These are phyloP conservation scores for Spinellus fusiger DNA, from an alignment of 192 early-diverging fungal genomes.

Conservation along the genomic window DNA sequence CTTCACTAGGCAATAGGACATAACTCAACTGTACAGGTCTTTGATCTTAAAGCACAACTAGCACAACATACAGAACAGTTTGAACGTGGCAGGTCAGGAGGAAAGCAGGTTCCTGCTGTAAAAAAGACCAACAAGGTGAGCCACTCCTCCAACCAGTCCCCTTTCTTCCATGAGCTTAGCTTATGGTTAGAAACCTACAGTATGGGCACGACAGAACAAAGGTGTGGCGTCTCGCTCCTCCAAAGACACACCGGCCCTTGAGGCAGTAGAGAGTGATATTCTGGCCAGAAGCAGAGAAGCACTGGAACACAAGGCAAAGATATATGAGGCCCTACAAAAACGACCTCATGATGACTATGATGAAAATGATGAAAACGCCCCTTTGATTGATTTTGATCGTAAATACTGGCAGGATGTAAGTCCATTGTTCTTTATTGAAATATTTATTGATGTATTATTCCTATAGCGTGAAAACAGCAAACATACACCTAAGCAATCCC, in stretches of 20 bases:
- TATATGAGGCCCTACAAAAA: conserved; percentile 43
- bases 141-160: background rate
- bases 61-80: conserved; percentile 11
- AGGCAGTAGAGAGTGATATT: conserved; percentile 18
- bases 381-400: conserved; percentile 57
- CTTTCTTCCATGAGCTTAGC: background rate
- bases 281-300: conserved; percentile 37
- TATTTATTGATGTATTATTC: background rate
- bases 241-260: conserved; percentile 19
- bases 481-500: background rate
- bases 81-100: conserved; percentile 3
- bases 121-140: conserved; percentile 5
- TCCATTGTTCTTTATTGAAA: background rate
- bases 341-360: conserved; percentile 6
- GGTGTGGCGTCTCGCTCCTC: conserved; percentile 35
- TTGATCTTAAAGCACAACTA: conserved; percentile 15
- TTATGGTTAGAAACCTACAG: conserved; percentile 36
- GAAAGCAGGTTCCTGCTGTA: conserved; percentile 5
- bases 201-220: conserved; percentile 46
- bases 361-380: conserved; percentile 38
- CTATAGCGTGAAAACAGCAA: background rate
- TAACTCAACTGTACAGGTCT: background rate
- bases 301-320: conserved; percentile 54
- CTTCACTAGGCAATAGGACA: background rate
- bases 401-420: conserved; percentile 24